These are phyloP conservation scores for Aspergillus incahuasiensis DNA, from an alignment of 495 filamentous ascomycete species.

Conservation along the genomic window DNA sequence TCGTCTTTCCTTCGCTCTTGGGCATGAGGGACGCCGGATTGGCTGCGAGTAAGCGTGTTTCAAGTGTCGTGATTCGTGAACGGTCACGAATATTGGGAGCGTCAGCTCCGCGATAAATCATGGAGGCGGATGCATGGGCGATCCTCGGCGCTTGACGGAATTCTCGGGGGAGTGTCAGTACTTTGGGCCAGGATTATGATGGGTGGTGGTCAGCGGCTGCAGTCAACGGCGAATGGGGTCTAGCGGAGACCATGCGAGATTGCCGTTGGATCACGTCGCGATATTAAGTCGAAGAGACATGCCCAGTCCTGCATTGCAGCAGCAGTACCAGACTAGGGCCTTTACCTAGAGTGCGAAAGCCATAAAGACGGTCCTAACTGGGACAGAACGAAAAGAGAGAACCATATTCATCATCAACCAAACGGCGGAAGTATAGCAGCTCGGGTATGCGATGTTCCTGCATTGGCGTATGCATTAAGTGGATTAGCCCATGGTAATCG, in stretches of 20 bases:
- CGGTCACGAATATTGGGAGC: neutral
- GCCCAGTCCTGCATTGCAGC: no score
- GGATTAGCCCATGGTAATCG: constrained; percentile 4
- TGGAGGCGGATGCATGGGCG: neutral
- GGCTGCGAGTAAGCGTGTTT: constrained; percentile 9
- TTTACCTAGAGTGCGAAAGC: neutral
- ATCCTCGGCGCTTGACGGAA: constrained; percentile 5
- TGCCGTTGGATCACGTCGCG: neutral
- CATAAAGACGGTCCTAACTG: neutral
- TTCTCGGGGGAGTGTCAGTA: neutral
- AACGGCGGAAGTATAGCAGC: neutral
- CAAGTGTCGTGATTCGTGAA: neutral
- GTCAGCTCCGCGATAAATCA: neutral
- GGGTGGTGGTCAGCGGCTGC: neutral
- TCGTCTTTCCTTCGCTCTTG: neutral
- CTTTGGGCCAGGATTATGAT: neutral
- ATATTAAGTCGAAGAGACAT: neutral
- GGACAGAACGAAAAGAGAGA: neutral
- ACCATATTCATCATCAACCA: neutral
- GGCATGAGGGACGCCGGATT: neutral
- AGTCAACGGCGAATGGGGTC: neutral
- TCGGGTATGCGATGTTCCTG: constrained; percentile 3
- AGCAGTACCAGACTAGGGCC: neutral
- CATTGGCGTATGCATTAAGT: constrained; percentile 7
- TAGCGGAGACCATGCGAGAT: neutral